Base-by-base conservation (phyloP, 163 green algal species). In the Prototheca wickerhamii region DNA sequence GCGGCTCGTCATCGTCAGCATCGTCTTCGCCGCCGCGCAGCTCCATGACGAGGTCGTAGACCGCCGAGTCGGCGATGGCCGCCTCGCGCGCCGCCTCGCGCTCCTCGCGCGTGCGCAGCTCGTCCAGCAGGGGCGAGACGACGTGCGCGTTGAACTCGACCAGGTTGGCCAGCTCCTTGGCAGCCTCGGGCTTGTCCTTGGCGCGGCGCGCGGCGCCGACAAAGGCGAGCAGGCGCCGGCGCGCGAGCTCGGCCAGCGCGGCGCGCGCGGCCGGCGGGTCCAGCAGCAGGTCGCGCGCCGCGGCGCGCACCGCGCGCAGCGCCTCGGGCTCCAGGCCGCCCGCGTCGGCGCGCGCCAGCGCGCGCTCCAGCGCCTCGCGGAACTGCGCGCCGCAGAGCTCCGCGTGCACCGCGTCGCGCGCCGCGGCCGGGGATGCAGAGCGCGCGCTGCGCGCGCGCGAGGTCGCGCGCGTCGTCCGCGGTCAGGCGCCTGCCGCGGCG, bases 71-170 rank as follows among this genome's bases (percentile, higher is more conserved):
- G 70, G 84, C 70, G 60, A 69, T 49, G 3, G 63, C 68, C 32
- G 32, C 53, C 54, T 70, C 68, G 4, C n/a, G 44, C 51, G 68
- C 72, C 6, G 54, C 54, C 55, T 68, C 51, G 37, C 60, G 61
- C 52, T 81, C 72, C 53, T 76, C 70, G 32, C 70, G 61, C 18
- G 68, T 71, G 37, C 73, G 35, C 33, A 93, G 56, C 59, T 87
- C 76, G 44, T 94, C 80, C 49, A 98, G 69, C 55, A 98, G 69
- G 3, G 90, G 84, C 0, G 86, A 82, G 7, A 97, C 86, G 25
- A 93, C 85, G 23, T 94, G 76, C 69, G 92, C 95, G 82, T 90
- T 96, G 81, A 90, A 87, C 37, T 84, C 87, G 20, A 98, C 82
- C 71, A 98, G 80, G 74, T 89, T 88, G 76, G 94, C 94, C 8